Evolutionary conservation across 345 rosid genomes (phyloP).

Genomic region (Limnanthes douglasii): DNA sequence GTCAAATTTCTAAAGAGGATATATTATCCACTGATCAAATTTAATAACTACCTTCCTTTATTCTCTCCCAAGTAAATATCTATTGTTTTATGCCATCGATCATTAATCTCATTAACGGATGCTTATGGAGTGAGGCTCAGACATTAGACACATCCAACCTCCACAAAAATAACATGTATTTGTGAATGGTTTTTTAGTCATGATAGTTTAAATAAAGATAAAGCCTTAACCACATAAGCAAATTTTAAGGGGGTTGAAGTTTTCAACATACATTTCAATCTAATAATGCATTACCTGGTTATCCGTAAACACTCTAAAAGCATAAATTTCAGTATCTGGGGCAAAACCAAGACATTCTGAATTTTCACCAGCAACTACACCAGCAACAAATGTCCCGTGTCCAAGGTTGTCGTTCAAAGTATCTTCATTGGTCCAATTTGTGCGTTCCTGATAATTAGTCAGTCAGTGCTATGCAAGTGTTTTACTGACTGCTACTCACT

Average conservation of each 20-base stretch:
- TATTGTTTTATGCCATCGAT: too few species aligned
- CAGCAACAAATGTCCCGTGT: conserved; percentile 98
- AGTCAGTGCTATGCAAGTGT: too few species aligned
- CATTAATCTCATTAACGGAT: too few species aligned
- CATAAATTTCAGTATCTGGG: conserved; percentile 85
- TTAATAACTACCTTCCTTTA: too few species aligned
- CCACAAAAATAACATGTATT: too few species aligned
- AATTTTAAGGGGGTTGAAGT: too few species aligned
- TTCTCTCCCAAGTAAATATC: too few species aligned
- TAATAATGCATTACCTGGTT: conserved; percentile 77
- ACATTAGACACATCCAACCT: too few species aligned
- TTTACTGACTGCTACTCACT: too few species aligned
- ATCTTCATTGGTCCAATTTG: conserved; percentile 95
- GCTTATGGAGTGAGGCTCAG: too few species aligned
- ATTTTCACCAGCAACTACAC: conserved; percentile 88
- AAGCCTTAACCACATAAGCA: conserved; percentile 2
- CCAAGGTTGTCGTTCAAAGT: conserved; percentile 98
- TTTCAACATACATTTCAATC: not conserved
- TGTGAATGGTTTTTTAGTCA: too few species aligned
- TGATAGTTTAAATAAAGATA: not conserved
- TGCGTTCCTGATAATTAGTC: conserved; percentile 62
- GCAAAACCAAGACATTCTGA: conserved; percentile 93
- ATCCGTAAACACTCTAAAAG: conserved; percentile 93
- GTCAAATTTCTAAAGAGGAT: conserved; percentile 2
- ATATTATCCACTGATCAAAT: too few species aligned